phyloP scores from a whole-genome alignment of 306 rosid genomes.

The Acacia crassicarpa region DNA sequence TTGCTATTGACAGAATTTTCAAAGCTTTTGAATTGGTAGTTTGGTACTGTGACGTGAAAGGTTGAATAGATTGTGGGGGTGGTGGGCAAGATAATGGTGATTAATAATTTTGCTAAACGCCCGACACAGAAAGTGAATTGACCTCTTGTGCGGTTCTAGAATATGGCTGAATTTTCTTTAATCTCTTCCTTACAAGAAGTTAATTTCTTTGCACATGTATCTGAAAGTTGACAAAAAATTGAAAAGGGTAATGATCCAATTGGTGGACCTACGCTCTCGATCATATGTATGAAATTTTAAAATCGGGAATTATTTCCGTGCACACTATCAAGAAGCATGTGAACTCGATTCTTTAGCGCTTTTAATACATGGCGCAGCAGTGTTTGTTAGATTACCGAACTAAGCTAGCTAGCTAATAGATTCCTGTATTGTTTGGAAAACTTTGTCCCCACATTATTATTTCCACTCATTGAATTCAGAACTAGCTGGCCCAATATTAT shows the following conservation, averaged over 20 bases:
- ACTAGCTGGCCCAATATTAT: conserved; percentile 34
- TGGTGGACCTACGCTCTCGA: neutral
- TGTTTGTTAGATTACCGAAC: conserved; percentile 38
- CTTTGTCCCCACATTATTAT: conserved; percentile 34
- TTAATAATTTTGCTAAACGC: conserved; percentile 17
- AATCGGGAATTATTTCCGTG: conserved; percentile 22
- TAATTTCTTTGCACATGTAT: neutral
- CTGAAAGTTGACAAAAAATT: neutral
- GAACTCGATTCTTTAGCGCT: conserved; percentile 27
- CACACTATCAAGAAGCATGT: conserved; percentile 29
- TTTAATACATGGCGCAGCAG: conserved; percentile 24
- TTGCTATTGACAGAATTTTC: conserved; percentile 21
- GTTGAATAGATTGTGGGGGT: neutral
- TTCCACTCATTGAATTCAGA: conserved; percentile 34
- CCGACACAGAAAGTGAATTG: neutral
- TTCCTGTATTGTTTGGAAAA: conserved; percentile 41
- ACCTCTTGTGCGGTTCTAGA: conserved; percentile 5
- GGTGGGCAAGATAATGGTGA: conserved; percentile 21
- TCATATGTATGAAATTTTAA: neutral
- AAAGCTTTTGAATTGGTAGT: conserved; percentile 29
- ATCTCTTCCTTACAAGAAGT: neutral
- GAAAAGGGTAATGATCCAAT: conserved; percentile 8
- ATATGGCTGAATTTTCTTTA: conserved; percentile 24
- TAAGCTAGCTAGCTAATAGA: conserved; percentile 42
- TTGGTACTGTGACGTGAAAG: conserved; percentile 27